Evolutionary conservation across 148 eudicot genomes (phyloP), one percentile per base, ranked within the genome.

Genomic region (Beta vulgaris): DNA sequence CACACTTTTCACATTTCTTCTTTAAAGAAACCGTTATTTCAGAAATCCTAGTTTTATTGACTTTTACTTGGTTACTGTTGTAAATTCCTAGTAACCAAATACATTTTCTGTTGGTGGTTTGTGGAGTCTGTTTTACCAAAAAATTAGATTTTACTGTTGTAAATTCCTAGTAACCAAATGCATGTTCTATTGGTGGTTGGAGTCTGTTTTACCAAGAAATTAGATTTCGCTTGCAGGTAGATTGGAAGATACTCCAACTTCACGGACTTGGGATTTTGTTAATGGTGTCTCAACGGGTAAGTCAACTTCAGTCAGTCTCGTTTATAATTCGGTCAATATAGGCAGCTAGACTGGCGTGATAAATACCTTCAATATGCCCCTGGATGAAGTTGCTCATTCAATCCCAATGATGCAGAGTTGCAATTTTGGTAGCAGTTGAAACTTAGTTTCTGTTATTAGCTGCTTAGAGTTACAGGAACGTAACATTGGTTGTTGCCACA

Each of bases 181-280:
- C 37, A 60, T 60, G 16, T 28, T 64, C 34, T 62, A n/a, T 53
- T 65, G 23, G 28, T 66, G 39, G 48, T 40, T 44, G 16, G 23
- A 69, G 71, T 40, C 64, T 16, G 28, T 43, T 42, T 57, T 29
- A 46, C 72, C 18, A 28, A 67, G n/a, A n/a, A 39, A 10, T 40
- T 5, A 21, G 54, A 26, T 73, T n/a, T 73, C 53, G 64, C 26
- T 36, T 82, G 46, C 86, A 92, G 97, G 96, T 61, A 60, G 78
- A 79, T 72, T 84, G 64, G 77, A 82, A 77, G 82, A 85, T 40
- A 49, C 59, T 55, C 40, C 73, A 60, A 86, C 92, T 74, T 72
- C 88, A 61, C 73, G 62, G 26, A 84, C 97, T 46, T 92, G 96
- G 98, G 79, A 77, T 54, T 92, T 92, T 82, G 80, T 92, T 65